phyloP scores from a whole-genome alignment of 1,284 basidiomycete species.

The Rhodotorula sp. region DNA sequence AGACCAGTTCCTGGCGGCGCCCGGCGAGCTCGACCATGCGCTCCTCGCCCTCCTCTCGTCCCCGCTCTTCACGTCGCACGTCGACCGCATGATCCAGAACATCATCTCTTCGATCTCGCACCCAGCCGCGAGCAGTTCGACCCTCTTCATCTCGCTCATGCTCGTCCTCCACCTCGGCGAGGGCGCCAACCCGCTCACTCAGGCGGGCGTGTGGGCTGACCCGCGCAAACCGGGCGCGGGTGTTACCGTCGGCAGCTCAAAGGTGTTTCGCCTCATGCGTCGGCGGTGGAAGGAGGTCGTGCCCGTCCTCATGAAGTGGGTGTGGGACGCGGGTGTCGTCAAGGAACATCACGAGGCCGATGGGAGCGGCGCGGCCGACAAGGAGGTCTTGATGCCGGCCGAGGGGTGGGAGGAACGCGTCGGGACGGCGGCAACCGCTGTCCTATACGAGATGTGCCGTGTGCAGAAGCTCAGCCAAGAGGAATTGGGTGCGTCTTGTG shows the following conservation, averaged over 20 bases:
- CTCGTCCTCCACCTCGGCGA: slow-evolving; percentile 45
- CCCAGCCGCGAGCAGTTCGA: slow-evolving; percentile 57
- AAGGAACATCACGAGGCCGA: slow-evolving; percentile 56
- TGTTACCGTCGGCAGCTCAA: slow-evolving; percentile 23
- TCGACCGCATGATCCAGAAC: slow-evolving; percentile 80
- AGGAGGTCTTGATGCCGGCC: slow-evolving; percentile 64
- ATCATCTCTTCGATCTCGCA: slow-evolving; percentile 65
- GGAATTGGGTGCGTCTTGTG: slow-evolving; percentile 65
- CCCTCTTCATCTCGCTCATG: slow-evolving; percentile 36
- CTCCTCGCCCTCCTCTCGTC: slow-evolving; percentile 71
- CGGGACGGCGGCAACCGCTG: slow-evolving; percentile 56
- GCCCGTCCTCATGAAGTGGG: slow-evolving; percentile 40
- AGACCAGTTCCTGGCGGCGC: slow-evolving; percentile 67
- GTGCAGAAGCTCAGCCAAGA: slow-evolving; percentile 75
- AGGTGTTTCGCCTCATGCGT: slow-evolving; percentile 36
- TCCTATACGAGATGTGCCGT: slow-evolving; percentile 87
- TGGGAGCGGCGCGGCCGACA: slow-evolving; percentile 56
- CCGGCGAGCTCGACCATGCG: slow-evolving; percentile 77
- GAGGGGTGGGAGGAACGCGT: slow-evolving; percentile 46
- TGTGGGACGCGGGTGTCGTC: slow-evolving; percentile 30
- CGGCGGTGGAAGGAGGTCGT: slow-evolving; percentile 35
- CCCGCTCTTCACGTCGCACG: slow-evolving; percentile 82
- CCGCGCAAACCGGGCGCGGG: slow-evolving; percentile 1
- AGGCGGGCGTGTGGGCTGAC: background rate
- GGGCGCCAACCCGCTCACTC: slow-evolving; percentile 63